Evolutionary conservation across 768 basidiomycete species (phyloP).

Genomic region (Mycena latifolia): DNA sequence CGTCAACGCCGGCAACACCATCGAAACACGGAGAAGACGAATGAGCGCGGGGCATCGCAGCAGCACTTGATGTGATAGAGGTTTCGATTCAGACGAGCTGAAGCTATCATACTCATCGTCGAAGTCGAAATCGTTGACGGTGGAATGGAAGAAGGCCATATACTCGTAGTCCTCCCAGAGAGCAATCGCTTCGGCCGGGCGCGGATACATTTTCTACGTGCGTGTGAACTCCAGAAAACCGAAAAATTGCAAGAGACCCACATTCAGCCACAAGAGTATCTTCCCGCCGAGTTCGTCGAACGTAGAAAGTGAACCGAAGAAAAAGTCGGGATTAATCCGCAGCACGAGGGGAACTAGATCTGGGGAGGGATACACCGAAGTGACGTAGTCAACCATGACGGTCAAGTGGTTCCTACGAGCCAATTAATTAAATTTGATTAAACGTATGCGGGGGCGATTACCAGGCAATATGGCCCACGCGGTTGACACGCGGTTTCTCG

Average conservation of each 20-base stretch:
- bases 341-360: conserved; percentile 15
- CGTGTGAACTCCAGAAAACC: neutral
- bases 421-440: neutral
- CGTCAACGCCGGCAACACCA: conserved; percentile 28
- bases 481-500: conserved; percentile 25
- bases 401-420: conserved; percentile 21
- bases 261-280: conserved; percentile 31
- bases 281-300: conserved; percentile 20
- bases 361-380: conserved; percentile 17
- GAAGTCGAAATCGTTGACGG: conserved; percentile 31
- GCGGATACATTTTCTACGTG: conserved; percentile 21
- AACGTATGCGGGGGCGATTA: conserved; percentile 2
- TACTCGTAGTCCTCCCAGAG: conserved; percentile 35
- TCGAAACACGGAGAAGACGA: conserved; percentile 27
- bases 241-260: conserved; percentile 1
- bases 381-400: conserved; percentile 32
- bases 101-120: conserved; percentile 17
- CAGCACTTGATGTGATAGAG: neutral
- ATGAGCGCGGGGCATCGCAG: conserved; percentile 23
- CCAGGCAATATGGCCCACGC: conserved; percentile 29
- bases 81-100: neutral
- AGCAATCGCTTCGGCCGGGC: conserved; percentile 2
- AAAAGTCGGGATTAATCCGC: conserved; percentile 33
- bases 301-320: conserved; percentile 27
- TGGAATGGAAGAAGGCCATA: conserved; percentile 31